Evolutionary conservation across 1,284 basidiomycete species (phyloP).

Genomic region (Neonothopanus nambi): DNA sequence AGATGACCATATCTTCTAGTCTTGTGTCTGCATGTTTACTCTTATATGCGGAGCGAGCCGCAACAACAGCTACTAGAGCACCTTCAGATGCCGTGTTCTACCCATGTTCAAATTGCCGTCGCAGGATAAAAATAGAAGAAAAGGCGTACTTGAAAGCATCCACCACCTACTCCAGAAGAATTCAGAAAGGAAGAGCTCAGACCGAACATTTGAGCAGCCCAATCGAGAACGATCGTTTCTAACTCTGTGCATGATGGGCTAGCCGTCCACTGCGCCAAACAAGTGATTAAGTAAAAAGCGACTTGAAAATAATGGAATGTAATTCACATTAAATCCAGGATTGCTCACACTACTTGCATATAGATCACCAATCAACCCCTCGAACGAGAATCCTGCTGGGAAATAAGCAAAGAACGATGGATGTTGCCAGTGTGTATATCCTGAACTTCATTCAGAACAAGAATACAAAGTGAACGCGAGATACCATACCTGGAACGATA

Average conservation of each 20-base stretch:
- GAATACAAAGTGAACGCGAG: background rate
- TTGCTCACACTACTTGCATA: conserved; percentile 77
- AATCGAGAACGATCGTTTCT: conserved; percentile 89
- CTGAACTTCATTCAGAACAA: background rate
- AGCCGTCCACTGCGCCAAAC: conserved; percentile 69
- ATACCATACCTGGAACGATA: conserved; percentile 73
- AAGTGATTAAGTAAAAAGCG: conserved; percentile 7
- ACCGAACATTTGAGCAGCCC: conserved; percentile 86
- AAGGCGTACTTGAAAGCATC: conserved; percentile 73
- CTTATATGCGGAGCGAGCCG: conserved; percentile 68
- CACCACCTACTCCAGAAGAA: conserved; percentile 73
- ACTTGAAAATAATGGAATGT: background rate
- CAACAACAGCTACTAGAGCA: conserved; percentile 77
- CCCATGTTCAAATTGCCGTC: background rate
- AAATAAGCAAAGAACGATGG: conserved; percentile 78
- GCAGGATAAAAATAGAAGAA: background rate
- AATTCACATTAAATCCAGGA: conserved; percentile 87
- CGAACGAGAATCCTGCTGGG: conserved; percentile 81
- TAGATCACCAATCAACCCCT: conserved; percentile 86
- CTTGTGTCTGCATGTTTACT: conserved; percentile 47
- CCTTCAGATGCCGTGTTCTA: conserved; percentile 89
- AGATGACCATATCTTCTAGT: conserved; percentile 77
- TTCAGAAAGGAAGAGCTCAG: conserved; percentile 69
- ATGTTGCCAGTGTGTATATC: conserved; percentile 62
- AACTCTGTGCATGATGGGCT: conserved; percentile 94